Base-by-base conservation (phyloP, 139 green algal genomes). In the Diplosphaera chodatii region DNA sequence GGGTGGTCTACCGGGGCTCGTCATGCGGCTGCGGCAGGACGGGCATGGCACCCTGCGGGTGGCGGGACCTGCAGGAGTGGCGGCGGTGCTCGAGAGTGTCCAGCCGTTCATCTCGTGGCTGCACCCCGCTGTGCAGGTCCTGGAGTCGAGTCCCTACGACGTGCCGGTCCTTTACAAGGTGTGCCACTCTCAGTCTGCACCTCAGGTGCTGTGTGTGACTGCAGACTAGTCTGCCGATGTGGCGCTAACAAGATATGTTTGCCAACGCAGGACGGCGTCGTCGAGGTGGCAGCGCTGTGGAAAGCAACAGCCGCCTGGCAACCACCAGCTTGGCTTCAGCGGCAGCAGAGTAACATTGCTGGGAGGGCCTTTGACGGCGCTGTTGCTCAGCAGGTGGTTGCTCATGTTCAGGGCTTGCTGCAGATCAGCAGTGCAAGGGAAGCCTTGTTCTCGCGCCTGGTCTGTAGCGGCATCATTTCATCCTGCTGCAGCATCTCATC, bases 11-110 rank as follows among this genome's bases (percentile, higher is more conserved):
- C 82, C 71, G 0, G 86, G 84, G 1, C 71, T 94, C 48, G 34
- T 93, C 34, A 89, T 94, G 78, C 75, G 89, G 25, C 76, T 92
- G 37, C 80, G 83, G 10, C 70, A 78, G 18, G 89, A 94, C 34
- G 89, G 89, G 0, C 83, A 90, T 56, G 80, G 73, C 1, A 15
- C 72, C 21, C 21, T 94, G 64, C 63, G 80, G 32, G 32, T 93
- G 41, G 32, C 90, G 23, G 88, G 86, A 1, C 88, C 87, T 5
- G 29, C 33, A 59, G 83, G 86, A 83, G 55, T 6, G 70, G 32
- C 4, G 20, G 18, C 40, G 0, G 63, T 30, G 10, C 63, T 91
- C 16, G 62, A 73, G 5, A 76, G 75, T 34, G 56, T 92, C 64
- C 55, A 55, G 5, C 55, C 83, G 55, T 84, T 92, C 63, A 67